Evolutionary conservation across 306 rosid genomes (phyloP), one percentile per base, ranked within the genome.

Genomic region (Sophora flavescens): DNA sequence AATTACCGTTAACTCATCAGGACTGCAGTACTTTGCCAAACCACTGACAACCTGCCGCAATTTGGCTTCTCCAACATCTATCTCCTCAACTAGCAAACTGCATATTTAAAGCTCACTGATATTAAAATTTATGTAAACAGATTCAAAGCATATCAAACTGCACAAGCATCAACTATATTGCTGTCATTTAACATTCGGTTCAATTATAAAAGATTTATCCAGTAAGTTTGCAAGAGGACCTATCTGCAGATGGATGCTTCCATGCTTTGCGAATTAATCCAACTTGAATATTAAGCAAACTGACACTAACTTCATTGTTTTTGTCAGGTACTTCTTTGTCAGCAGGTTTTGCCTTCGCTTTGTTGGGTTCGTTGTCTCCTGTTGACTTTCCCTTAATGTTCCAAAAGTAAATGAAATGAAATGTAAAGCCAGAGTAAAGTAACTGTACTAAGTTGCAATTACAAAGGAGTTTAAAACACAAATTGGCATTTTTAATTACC

Each of bases 161-260:
- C 32, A 68, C 44, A 50, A 56, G 62, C 68, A 42, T 63, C 57
- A 68, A 56, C 8, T 39, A 60, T 33, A 16, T 32, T 15, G n/a
- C 62, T 36, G 4, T 32, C 28, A 69, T 48, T 81, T 45, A 53
- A 35, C 38, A 63, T 68, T 74, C 57, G 36, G 35, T 22, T 44
- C 13, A 74, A 26, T 69, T 36, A 74, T 44, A 44, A n/a, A 80
- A 62, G 62, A 17, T 13, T 11, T 70, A 5, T 39, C 17, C 62
- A 9, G 33, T 48, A 14, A 64, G 64, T 47, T 81, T 61, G 61
- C 73, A 16, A n/a, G 66, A 72, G 63, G 54, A 95, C 99, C 98
- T 95, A 75, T 95, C 98, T 42, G 99, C 97, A 63, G 98, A 92
- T 38, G 98, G 98, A 89, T 95, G 99, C 86, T 95, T 95, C 97